These are phyloP conservation scores for Sonneratia alba DNA, from an alignment of 345 rosid species.

Conservation along the genomic window DNA sequence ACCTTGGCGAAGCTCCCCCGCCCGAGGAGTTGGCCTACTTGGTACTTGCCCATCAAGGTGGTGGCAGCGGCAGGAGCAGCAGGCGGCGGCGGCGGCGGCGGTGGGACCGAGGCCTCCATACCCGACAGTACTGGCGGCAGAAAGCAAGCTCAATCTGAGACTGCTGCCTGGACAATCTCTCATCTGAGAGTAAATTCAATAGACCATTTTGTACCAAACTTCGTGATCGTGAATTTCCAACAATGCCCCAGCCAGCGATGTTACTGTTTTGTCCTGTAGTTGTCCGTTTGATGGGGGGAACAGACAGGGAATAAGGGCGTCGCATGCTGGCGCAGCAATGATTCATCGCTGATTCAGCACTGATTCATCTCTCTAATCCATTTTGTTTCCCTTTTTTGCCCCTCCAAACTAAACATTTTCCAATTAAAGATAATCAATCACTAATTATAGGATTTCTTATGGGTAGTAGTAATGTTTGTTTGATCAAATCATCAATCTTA, in stretches of 20 bases:
- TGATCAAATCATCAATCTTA: not conserved
- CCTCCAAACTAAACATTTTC: not conserved
- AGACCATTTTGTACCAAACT: not conserved
- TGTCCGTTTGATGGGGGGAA: not conserved
- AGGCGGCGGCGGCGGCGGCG: constrained; percentile 9
- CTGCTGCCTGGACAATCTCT: not conserved
- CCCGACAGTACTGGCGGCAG: not conserved
- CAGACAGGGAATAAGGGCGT: not conserved
- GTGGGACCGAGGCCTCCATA: not conserved
- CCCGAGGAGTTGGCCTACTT: constrained; percentile 29
- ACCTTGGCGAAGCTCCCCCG: constrained; percentile 49
- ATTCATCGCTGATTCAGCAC: too few relatives aligned
- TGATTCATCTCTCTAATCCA: constrained; percentile 5
- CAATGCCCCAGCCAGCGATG: not conserved
- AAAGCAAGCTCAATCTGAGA: not conserved
- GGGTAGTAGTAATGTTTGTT: not conserved
- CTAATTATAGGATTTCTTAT: not conserved
- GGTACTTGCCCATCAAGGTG: constrained; percentile 29
- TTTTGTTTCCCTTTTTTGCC: not conserved
- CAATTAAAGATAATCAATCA: not conserved
- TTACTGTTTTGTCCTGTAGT: not conserved
- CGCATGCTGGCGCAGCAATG: not conserved
- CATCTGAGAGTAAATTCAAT: not conserved
- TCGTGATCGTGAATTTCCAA: not conserved
- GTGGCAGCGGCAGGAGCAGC: constrained; percentile 4